Conservation (phyloP, 805 yeast genomes). For the Candida boleticola region DNA sequence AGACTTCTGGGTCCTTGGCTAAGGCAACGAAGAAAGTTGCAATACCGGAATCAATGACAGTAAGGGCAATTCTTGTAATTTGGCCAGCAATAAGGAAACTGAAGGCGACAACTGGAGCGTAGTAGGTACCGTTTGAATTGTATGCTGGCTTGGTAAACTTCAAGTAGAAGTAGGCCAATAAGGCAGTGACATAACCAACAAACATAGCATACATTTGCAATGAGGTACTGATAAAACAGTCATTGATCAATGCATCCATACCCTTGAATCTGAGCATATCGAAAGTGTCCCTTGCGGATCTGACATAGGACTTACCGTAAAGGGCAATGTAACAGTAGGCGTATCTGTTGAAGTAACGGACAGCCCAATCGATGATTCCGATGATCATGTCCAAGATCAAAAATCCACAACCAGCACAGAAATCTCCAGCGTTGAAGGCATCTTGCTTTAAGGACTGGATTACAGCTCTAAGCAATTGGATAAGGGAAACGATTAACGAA, state of each 20-base stretch:
- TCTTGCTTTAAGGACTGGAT: slow-evolving; percentile 52
- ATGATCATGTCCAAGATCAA: slow-evolving; percentile 58
- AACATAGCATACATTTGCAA: slow-evolving; percentile 73
- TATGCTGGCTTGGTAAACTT: slow-evolving; percentile 66
- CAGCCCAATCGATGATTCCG: slow-evolving; percentile 72
- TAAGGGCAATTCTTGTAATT: slow-evolving; percentile 67
- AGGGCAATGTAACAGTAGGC: slow-evolving; percentile 86
- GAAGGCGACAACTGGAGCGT: slow-evolving; percentile 75
- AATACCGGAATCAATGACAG: slow-evolving; percentile 76
- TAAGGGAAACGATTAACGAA: slow-evolving; percentile 64
- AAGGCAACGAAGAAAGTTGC: slow-evolving; percentile 82
- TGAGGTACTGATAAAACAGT: slow-evolving; percentile 76
- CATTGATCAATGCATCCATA: slow-evolving; percentile 79
- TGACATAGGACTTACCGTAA: slow-evolving; percentile 75
- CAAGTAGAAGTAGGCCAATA: slow-evolving; percentile 65
- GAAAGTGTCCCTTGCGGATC: slow-evolving; percentile 81
- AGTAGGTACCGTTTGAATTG: slow-evolving; percentile 55
- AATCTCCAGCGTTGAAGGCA: slow-evolving; percentile 50
- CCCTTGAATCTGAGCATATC: slow-evolving; percentile 76
- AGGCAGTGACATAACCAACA: slow-evolving; percentile 59
- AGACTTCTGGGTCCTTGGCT: slow-evolving; percentile 82
- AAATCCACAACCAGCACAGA: slow-evolving; percentile 51
- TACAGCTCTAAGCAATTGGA: slow-evolving; percentile 63
- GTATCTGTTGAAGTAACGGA: slow-evolving; percentile 83
- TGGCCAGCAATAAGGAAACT: slow-evolving; percentile 72